These are phyloP conservation scores for Penicillium verrucosum DNA, from an alignment of 2,329 filamentous ascomycete species.

Conservation along the genomic window DNA sequence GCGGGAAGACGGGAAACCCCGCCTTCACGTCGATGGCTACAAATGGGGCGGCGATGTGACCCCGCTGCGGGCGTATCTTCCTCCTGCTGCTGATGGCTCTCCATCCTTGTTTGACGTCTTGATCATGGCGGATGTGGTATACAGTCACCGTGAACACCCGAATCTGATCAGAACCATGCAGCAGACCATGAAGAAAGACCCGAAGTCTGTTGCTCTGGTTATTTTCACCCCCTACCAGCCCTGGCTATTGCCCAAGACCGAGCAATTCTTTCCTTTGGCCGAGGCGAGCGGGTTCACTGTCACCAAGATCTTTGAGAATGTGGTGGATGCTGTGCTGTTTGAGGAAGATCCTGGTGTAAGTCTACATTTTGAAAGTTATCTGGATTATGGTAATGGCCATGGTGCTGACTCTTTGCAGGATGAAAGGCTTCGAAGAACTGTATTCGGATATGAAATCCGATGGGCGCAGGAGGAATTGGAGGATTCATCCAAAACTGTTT, in stretches of 20 bases:
- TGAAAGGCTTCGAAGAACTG: constrained; percentile 73
- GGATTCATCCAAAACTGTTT: constrained; percentile 8
- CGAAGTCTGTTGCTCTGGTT: constrained; percentile 67
- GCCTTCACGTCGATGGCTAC: constrained; percentile 65
- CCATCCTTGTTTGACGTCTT: constrained; percentile 70
- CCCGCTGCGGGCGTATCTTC: constrained; percentile 58
- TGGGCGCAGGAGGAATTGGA: constrained; percentile 52
- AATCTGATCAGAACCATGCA: constrained; percentile 72
- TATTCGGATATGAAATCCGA: constrained; percentile 70
- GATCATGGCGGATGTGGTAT: constrained; percentile 83
- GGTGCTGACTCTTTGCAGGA: constrained; percentile 50
- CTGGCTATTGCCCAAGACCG: constrained; percentile 80
- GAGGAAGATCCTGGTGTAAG: constrained; percentile 75
- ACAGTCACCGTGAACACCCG: constrained; percentile 82
- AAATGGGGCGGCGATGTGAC: constrained; percentile 72
- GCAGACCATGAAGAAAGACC: constrained; percentile 58
- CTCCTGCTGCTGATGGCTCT: constrained; percentile 53
- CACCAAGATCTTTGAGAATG: constrained; percentile 74
- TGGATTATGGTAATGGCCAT: neutral
- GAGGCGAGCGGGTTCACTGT: constrained; percentile 69
- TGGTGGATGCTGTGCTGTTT: constrained; percentile 84
- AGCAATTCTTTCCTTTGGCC: constrained; percentile 80
- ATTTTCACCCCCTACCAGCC: constrained; percentile 95
- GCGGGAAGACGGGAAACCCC: constrained; percentile 29
- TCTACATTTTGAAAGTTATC: constrained; percentile 10